Base-by-base conservation (phyloP, 2,329 filamentous ascomycete genomes). In the Cercospora citrullina region DNA sequence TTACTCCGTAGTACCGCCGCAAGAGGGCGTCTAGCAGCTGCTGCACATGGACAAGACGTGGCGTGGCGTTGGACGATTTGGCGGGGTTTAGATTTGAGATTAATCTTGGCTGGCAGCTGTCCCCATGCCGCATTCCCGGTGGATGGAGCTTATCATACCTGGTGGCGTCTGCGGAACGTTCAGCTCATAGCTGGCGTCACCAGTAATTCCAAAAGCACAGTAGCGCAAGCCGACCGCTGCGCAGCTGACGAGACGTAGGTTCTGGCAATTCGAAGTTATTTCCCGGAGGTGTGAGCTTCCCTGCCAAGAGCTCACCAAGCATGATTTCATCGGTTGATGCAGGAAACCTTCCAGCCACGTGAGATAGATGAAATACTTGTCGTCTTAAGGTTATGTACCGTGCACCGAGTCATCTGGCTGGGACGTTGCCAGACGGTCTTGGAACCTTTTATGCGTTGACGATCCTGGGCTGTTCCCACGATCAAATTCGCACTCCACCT, bases 61-160 rank as follows among this genome's bases (percentile, higher is more conserved):
- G n/a, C 31, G 62, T 64, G 62, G 62, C 62, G 62, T 64, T 64
- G 48, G 23, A 39, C 23, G 48, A 36, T 36, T 33, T 58, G 62
- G 62, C 33, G 62, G 62, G 58, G 57, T 42, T 59, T 59, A 67
- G 60, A 67, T 67, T 67, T 53, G 60, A 67, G 60, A 64, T 67
- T 45, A 23, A 45, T 45, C 53, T 45, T 63, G 45, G 45, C 61
- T 51, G 30, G 30, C 51, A 63, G 9, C 45, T 55, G n/a, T 53
- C 48, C 23, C 2, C 48, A 26, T 53, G 48, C 48, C 48, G 48
- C 48, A 16, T 53, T 53, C 21, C 48, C 48, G 48, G 14, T 8
- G 10, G 48, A 14, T 6, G 48, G 14, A 53, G 48, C 23, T 53
- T 12, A 53, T 53, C 10, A 28, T 53, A 6, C 48, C n/a, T 5